These are phyloP conservation scores for Suillus subaureus DNA, from an alignment of 768 basidiomycete genomes.

Conservation along the genomic window DNA sequence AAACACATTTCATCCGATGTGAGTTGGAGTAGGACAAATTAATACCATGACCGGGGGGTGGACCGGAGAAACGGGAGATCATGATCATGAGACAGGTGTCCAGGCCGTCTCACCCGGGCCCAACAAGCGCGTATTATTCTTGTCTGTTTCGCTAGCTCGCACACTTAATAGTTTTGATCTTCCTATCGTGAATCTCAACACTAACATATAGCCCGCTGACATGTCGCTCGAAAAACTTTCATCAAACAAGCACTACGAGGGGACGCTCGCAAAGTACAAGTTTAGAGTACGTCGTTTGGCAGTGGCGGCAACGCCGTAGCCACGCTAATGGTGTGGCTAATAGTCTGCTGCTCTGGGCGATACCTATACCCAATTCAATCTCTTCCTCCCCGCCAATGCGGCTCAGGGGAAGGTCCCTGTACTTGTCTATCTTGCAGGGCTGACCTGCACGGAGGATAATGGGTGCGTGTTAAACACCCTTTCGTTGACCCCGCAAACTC, in stretches of 20 bases:
- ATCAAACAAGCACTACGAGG: slow-evolving; percentile 78
- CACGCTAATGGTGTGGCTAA: background rate
- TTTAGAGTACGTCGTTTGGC: slow-evolving; percentile 57
- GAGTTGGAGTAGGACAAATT: background rate
- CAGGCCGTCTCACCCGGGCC: background rate
- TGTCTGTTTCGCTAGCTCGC: background rate
- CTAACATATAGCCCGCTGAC: slow-evolving; percentile 17
- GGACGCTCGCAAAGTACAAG: slow-evolving; percentile 83
- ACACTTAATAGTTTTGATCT: slow-evolving; percentile 1
- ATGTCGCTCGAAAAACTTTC: slow-evolving; percentile 66
- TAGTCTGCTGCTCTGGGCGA: slow-evolving; percentile 76
- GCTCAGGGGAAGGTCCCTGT: slow-evolving; percentile 61
- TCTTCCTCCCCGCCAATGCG: slow-evolving; percentile 78
- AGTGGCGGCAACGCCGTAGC: background rate
- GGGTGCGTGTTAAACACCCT: slow-evolving; percentile 53
- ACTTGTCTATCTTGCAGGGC: slow-evolving; percentile 85
- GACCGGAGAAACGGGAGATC: slow-evolving; percentile 3
- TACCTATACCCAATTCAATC: slow-evolving; percentile 76
- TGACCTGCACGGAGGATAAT: slow-evolving; percentile 93
- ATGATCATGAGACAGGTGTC: background rate
- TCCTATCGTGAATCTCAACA: background rate
- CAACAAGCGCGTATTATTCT: slow-evolving; percentile 4
- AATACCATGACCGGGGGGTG: slow-evolving; percentile 2
- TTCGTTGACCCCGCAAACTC: background rate
- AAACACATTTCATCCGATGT: background rate